A percentile compares a stretch with the other conserved stretches of the same genome.
Conservation (phyloP, 495 filamentous ascomycete species). For the Talaromyces adpressus region DNA sequence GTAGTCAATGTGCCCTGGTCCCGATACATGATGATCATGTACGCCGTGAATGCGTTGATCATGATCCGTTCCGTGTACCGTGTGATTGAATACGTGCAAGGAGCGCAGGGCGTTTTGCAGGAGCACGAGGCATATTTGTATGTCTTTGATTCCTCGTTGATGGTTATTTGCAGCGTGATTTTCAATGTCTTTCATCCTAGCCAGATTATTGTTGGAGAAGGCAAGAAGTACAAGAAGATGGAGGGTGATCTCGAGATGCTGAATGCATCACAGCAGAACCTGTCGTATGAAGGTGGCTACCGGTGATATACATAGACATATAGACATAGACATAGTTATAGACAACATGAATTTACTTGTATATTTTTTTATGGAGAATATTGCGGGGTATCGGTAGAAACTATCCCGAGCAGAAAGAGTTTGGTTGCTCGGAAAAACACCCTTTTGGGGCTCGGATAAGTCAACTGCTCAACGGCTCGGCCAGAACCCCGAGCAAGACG, state of each 20-base stretch:
- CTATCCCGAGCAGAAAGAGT: background rate
- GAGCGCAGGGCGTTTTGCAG: slow-evolving; percentile 44
- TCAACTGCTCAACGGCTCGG: background rate
- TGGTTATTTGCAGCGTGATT: slow-evolving; percentile 45
- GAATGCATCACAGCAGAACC: background rate
- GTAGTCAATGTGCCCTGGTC: slow-evolving; percentile 34
- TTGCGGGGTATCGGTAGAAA: background rate
- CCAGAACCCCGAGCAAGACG: slow-evolving; percentile 1
- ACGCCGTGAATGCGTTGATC: slow-evolving; percentile 46
- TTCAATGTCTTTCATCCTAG: slow-evolving; percentile 36
- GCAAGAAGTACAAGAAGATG: background rate
- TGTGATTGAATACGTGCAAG: slow-evolving; percentile 55
- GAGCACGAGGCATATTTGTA: slow-evolving; percentile 54
- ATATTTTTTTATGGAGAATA: background rate
- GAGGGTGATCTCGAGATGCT: background rate
- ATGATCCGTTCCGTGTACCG: slow-evolving; percentile 55
- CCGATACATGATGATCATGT: slow-evolving; percentile 45
- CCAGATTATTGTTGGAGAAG: background rate
- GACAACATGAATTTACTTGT: background rate
- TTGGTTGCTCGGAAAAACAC: background rate
- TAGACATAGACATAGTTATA: background rate
- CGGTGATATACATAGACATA: background rate
- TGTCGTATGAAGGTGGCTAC: background rate
- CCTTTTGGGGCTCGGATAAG: background rate
- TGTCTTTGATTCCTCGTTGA: slow-evolving; percentile 53